phyloP scores from a whole-genome alignment of 345 rosid genomes.

The Schrenkiella parvula region DNA sequence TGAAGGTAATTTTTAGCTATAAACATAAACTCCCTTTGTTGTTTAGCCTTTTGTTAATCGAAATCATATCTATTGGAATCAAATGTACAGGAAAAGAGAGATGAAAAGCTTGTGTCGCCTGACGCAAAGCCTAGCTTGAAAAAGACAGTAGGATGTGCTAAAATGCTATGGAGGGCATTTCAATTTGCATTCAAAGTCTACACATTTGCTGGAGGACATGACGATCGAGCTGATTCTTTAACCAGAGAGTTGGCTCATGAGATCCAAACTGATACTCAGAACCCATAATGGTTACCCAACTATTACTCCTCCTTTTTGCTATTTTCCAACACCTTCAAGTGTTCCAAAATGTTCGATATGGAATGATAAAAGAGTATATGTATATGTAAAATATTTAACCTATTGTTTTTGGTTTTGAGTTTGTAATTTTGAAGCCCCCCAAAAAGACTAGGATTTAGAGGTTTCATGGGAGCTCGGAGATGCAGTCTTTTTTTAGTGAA shows the following conservation, averaged over 20 bases:
- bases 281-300: constrained; percentile 24
- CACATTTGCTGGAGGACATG: constrained; percentile 83
- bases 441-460: constrained; percentile 20
- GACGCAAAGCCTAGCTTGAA: constrained; percentile 32
- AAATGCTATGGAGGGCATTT: constrained; percentile 79
- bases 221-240: constrained; percentile 72
- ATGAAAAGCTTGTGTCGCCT: constrained; percentile 40
- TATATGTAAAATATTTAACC: constrained; percentile 2
- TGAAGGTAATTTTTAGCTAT: constrained; percentile 46
- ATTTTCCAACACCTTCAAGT: not conserved
- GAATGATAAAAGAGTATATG: not conserved
- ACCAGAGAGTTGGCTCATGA: constrained; percentile 77
- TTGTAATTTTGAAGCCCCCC: constrained; percentile 16
- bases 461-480: constrained; percentile 20
- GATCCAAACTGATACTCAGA: constrained; percentile 59
- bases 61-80: not conserved
- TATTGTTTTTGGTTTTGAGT: constrained; percentile 12
- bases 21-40: not conserved
- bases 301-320: constrained; percentile 20
- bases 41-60: not conserved
- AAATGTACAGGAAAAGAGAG: constrained; percentile 54
- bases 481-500: constrained; percentile 17
- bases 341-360: not conserved
- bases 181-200: constrained; percentile 84
- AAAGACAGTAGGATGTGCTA: constrained; percentile 34